Conservation (phyloP, 345 rosid species). For the Combretum micranthum region DNA sequence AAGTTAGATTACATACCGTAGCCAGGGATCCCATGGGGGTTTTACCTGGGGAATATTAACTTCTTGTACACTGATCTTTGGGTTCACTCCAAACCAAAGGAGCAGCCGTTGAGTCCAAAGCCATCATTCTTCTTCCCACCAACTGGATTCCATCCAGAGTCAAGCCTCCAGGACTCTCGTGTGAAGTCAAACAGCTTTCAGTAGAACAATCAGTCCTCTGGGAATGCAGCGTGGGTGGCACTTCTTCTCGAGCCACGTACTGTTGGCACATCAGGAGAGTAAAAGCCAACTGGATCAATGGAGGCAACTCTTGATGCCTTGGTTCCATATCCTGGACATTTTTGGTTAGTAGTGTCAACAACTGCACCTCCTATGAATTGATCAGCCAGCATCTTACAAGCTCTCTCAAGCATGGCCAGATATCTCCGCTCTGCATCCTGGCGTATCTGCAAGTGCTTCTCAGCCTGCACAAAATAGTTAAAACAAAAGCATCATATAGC, state of each 20-base stretch:
- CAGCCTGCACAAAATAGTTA: slow-evolving; percentile 26
- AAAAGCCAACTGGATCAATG: slow-evolving; percentile 37
- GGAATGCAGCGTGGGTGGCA: slow-evolving; percentile 27
- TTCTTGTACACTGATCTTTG: slow-evolving; percentile 25
- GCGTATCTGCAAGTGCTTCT: slow-evolving; percentile 60
- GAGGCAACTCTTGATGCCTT: slow-evolving; percentile 24
- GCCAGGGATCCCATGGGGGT: slow-evolving; percentile 26
- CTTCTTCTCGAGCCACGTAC: slow-evolving; percentile 27
- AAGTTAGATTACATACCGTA: slow-evolving; percentile 25
- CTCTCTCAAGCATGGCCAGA: slow-evolving; percentile 58
- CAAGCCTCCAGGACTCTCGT: slow-evolving; percentile 44
- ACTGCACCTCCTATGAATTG: slow-evolving; percentile 42
- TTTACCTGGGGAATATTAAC: slow-evolving; percentile 19
- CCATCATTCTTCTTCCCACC: slow-evolving; percentile 37
- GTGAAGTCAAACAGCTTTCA: slow-evolving; percentile 63
- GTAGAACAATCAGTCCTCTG: slow-evolving; percentile 60
- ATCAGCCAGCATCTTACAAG: slow-evolving; percentile 61
- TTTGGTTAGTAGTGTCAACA: slow-evolving; percentile 18
- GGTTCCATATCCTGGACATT: slow-evolving; percentile 19
- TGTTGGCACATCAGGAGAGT: slow-evolving; percentile 6
- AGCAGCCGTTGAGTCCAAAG: slow-evolving; percentile 28
- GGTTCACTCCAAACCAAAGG: slow-evolving; percentile 36
- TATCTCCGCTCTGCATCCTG: slow-evolving; percentile 58
- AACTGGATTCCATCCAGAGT: slow-evolving; percentile 35
- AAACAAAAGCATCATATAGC: background rate